phyloP scores from a whole-genome alignment of 768 basidiomycete genomes.

The Clavulina sp. region DNA sequence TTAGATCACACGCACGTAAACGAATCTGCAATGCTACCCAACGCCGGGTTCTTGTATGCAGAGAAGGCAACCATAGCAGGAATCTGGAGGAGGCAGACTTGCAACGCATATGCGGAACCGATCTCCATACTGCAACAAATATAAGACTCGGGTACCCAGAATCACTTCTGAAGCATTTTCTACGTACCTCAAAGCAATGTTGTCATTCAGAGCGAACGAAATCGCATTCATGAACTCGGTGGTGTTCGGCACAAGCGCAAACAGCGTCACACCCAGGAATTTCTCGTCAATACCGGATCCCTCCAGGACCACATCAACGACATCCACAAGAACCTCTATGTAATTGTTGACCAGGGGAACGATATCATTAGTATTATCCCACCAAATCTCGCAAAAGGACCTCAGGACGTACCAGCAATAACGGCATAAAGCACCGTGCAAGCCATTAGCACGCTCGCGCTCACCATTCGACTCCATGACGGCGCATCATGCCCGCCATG shows the following conservation, averaged over 20 bases:
- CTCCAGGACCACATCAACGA: conserved; percentile 83
- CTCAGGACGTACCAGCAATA: conserved; percentile 66
- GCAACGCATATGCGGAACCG: conserved; percentile 94
- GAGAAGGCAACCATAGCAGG: conserved; percentile 99
- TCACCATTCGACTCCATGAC: conserved; percentile 82
- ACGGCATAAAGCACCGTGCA: conserved; percentile 89
- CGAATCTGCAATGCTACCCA: conserved; percentile 74
- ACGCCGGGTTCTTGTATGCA: conserved; percentile 78
- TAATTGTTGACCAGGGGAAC: not conserved
- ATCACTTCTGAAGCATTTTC: conserved; percentile 12
- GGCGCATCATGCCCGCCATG: conserved; percentile 88
- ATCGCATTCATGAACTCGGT: conserved; percentile 99
- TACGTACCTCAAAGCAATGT: conserved; percentile 77
- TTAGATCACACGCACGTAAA: conserved; percentile 65
- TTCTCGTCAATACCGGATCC: conserved; percentile 93
- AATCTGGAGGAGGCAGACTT: conserved; percentile 93
- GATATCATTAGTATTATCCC: not conserved
- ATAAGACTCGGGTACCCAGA: conserved; percentile 5
- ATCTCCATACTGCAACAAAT: conserved; percentile 74
- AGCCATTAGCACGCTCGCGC: conserved; percentile 71
- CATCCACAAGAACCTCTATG: conserved; percentile 80
- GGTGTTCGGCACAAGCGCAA: conserved; percentile 94
- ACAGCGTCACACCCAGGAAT: conserved; percentile 89
- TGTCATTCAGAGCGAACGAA: conserved; percentile 90
- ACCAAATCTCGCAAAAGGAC: not conserved